Percentiles rank a stretch among this genome's conserved stretches.
These are phyloP conservation scores for Solanum hybrid DNA, from an alignment of 305 asterid species.

Conservation along the genomic window DNA sequence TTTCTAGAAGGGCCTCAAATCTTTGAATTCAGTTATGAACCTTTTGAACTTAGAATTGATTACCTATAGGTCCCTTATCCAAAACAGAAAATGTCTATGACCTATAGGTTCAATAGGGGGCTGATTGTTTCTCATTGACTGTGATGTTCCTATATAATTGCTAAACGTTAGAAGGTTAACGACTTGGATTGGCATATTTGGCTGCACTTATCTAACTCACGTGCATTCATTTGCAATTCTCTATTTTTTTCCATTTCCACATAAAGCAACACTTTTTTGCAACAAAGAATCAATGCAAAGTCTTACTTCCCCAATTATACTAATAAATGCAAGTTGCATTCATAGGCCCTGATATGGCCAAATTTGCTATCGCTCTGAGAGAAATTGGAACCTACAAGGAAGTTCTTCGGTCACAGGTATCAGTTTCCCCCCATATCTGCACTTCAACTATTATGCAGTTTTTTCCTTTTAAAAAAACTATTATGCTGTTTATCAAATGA, in stretches of 20 bases:
- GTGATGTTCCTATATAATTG: neutral
- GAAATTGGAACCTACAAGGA: constrained; percentile 90
- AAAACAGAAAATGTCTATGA: neutral
- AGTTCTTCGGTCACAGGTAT: constrained; percentile 45
- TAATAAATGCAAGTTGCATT: constrained; percentile 22
- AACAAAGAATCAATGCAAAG: neutral
- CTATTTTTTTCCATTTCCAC: neutral
- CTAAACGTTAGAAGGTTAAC: neutral
- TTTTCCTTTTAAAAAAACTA: neutral
- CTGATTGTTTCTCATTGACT: neutral
- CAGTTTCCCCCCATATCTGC: neutral
- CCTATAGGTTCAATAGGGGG: neutral
- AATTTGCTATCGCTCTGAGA: constrained; percentile 72
- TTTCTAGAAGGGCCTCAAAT: neutral
- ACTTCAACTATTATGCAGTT: neutral
- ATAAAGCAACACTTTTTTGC: neutral
- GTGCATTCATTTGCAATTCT: neutral
- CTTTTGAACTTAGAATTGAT: neutral
- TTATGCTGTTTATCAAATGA: neutral
- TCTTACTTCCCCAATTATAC: constrained; percentile 11
- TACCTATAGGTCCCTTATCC: neutral
- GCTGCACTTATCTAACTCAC: neutral
- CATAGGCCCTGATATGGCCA: constrained; percentile 84
- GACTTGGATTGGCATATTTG: neutral
- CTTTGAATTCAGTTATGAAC: neutral